A percentile compares a stretch with the other conserved stretches of the same genome.
Evolutionary conservation across 192 early-diverging fungal species (phyloP).

Genomic region (Coemansia nantahalensis): DNA sequence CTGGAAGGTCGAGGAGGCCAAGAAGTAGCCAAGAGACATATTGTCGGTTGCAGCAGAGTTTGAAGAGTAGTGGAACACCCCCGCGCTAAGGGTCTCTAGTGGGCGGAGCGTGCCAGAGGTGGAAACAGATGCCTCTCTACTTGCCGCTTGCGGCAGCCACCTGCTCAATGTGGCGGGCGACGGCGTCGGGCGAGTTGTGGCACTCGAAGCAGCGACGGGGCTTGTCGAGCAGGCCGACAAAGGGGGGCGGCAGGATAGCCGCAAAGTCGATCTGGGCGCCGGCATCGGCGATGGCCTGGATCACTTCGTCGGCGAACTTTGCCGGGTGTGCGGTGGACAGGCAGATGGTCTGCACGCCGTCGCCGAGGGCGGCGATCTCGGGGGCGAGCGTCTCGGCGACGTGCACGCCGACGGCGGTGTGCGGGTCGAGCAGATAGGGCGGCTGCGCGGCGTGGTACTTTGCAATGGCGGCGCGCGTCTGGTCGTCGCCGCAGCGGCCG

Average conservation of each 20-base stretch:
- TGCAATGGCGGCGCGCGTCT: conserved; percentile 75
- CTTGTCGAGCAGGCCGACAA: conserved; percentile 68
- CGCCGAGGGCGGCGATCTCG: conserved; percentile 11
- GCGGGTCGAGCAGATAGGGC: conserved; percentile 86
- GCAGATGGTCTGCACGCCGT: conserved; percentile 53
- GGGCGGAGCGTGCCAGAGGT: too few relatives aligned
- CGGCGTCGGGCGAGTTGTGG: conserved; percentile 45
- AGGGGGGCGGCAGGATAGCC: conserved; percentile 64
- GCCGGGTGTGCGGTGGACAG: conserved; percentile 94
- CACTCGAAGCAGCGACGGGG: conserved; percentile 59
- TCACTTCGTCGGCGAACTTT: conserved; percentile 93
- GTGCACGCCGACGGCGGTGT: conserved; percentile 92
- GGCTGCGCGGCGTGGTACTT: conserved; percentile 59
- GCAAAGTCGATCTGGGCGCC: conserved; percentile 54
- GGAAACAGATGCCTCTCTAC: background rate
- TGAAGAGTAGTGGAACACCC: too few relatives aligned
- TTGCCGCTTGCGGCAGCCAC: conserved; percentile 3
- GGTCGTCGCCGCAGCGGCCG: conserved; percentile 65
- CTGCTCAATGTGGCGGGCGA: conserved; percentile 35
- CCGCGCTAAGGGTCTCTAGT: too few relatives aligned
- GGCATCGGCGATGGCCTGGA: conserved; percentile 61
- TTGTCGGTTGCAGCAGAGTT: background rate
- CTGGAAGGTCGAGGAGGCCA: conserved; percentile 51
- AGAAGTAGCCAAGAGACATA: conserved; percentile 7
- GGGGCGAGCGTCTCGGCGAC: conserved; percentile 64